Base-by-base conservation (phyloP, 495 filamentous ascomycete genomes). In the Aspergillus incahuasiensis region DNA sequence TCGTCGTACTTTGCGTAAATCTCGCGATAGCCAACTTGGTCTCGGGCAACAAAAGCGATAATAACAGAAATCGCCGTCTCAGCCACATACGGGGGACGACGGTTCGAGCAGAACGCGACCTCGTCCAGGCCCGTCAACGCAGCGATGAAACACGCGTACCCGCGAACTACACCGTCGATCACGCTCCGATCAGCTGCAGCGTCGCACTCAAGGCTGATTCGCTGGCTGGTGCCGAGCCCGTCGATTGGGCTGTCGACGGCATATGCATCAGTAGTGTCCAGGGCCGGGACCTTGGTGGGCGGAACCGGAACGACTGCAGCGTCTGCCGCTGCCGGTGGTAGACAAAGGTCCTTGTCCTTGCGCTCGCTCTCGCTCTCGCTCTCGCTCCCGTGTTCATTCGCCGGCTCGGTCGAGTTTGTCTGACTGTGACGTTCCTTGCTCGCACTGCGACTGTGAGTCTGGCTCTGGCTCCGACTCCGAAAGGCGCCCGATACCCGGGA, bases 201-300 rank as follows among this genome's bases (percentile, higher is more conserved):
- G 35, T 30, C 48, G 52, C 53, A 63, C 13, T 18, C 32, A 24
- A 67, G 40, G 22, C 56, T 48, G 15, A 59, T 16, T 16, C 28
- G 25, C 15, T 51, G 35, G 30, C 61, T 62, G 8, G 28, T 52
- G 11, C 44, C 57, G 20, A 57, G 44, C 2, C 25, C 52, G 3
- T 18, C 41, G 7, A 48, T 22, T 38, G 24, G 30, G 6, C 18
- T 38, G 5, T 58, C 57, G 5, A 62, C 52, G 15, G 47, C 61
- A 58, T 67, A 62, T 28, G 40, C 57, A 48, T 67, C 64, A 46
- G 62, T 34, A 0, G 61, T 67, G 42, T 67, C 64, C 39, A 67
- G 51, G 4, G 64, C 61, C 39, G 64, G 64, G 34, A 67, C 47
- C 32, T 62, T 67, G 25, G 64, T 67, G n/a, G n/a, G n/a, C n/a